A percentile compares a stretch with the other conserved stretches of the same genome.
phyloP scores from a whole-genome alignment of 139 green algal genomes.

The Nannochloris sp. region DNA sequence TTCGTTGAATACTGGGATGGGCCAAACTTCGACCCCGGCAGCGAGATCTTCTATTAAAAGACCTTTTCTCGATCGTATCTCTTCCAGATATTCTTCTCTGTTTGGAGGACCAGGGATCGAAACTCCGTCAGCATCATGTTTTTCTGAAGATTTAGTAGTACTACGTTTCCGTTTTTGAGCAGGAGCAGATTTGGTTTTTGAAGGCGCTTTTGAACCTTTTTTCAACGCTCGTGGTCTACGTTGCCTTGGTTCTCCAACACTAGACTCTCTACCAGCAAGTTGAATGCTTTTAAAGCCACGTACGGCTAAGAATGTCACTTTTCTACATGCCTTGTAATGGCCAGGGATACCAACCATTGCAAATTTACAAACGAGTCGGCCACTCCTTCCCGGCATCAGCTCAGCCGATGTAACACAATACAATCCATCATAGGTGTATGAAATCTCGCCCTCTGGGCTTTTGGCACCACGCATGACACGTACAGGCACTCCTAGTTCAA shows the following conservation, averaged over 20 bases:
- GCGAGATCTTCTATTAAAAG: conserved; percentile 22
- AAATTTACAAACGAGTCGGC: conserved; percentile 38
- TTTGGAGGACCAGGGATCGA: background rate
- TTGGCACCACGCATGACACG: conserved; percentile 26
- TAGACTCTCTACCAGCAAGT: conserved; percentile 10
- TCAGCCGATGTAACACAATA: conserved; percentile 18
- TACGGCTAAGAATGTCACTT: conserved; percentile 11
- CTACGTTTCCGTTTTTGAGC: background rate
- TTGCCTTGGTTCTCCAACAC: background rate
- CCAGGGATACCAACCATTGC: conserved; percentile 34
- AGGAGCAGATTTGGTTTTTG: background rate
- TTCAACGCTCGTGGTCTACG: background rate
- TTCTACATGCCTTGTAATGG: conserved; percentile 20
- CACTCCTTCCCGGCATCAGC: background rate
- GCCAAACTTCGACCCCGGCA: conserved; percentile 22
- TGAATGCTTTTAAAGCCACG: conserved; percentile 15
- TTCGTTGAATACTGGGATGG: conserved; percentile 47
- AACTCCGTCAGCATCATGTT: background rate
- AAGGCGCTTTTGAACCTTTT: background rate
- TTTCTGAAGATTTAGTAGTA: too few species aligned
- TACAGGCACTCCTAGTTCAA: conserved; percentile 34
- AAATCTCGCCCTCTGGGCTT: background rate
- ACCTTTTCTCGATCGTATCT: background rate
- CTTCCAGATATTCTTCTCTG: background rate
- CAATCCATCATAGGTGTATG: conserved; percentile 55